Percentiles rank a stretch among this genome's conserved stretches.
Evolutionary conservation across 1,139 yeast species (phyloP).

Genomic region (Pneumocystis carinii): DNA sequence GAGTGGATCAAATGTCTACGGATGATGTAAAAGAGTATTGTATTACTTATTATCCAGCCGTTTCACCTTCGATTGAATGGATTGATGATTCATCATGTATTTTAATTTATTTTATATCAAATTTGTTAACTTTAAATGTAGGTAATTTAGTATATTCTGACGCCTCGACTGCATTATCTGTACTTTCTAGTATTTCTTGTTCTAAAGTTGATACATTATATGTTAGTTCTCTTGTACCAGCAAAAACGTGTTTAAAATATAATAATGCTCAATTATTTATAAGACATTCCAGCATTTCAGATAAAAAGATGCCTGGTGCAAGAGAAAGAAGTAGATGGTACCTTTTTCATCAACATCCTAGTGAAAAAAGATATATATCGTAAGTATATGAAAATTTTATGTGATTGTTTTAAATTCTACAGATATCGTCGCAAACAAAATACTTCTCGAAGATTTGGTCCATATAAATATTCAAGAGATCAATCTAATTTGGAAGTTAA

Average conservation of each 20-base stretch:
- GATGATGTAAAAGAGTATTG: slow-evolving; percentile 6
- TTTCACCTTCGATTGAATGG: slow-evolving; percentile 8
- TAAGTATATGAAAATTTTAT: neutral
- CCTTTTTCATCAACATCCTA: slow-evolving; percentile 7
- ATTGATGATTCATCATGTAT: slow-evolving; percentile 8
- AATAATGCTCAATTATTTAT: slow-evolving; percentile 3
- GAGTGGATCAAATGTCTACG: slow-evolving; percentile 10
- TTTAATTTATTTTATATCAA: slow-evolving; percentile 3
- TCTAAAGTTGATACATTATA: slow-evolving; percentile 1
- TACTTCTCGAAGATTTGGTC: neutral
- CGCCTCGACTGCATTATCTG: slow-evolving; percentile 5
- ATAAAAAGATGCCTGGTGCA: slow-evolving; percentile 8
- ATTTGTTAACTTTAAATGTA: neutral
- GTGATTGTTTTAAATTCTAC: neutral
- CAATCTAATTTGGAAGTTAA: neutral
- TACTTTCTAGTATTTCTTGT: slow-evolving; percentile 2
- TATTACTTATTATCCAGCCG: neutral
- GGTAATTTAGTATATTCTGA: slow-evolving; percentile 1
- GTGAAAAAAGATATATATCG: neutral
- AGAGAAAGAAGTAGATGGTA: slow-evolving; percentile 10
- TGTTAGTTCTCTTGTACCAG: slow-evolving; percentile 2
- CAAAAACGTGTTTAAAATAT: slow-evolving; percentile 3
- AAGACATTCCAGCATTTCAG: slow-evolving; percentile 5
- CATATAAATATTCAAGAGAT: neutral
- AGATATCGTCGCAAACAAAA: neutral